phyloP scores from a whole-genome alignment of 345 rosid genomes.

The Barbarea vulgaris region DNA sequence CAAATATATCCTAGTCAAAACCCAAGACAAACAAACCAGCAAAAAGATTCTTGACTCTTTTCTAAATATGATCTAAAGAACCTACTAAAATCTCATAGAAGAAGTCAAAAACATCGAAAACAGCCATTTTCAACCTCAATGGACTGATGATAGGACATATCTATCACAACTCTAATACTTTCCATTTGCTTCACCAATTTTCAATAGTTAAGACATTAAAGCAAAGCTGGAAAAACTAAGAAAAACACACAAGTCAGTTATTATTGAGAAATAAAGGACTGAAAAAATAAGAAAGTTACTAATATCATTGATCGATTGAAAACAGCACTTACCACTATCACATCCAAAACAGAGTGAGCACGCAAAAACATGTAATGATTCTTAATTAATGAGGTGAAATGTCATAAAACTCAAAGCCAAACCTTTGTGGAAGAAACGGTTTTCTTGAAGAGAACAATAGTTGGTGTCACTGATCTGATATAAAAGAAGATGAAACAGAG shows the following conservation, averaged over 20 bases:
- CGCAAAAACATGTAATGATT: background rate
- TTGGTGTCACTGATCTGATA: slow-evolving; percentile 97
- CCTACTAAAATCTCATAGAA: background rate
- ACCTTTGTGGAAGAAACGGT: slow-evolving; percentile 70
- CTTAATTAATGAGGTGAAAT: background rate
- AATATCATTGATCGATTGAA: no score
- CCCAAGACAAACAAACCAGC: no score
- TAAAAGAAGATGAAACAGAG: no score
- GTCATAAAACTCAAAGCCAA: background rate
- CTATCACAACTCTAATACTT: background rate
- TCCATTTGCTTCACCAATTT: background rate
- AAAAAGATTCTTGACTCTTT: background rate
- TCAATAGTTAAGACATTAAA: background rate
- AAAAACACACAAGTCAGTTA: no score
- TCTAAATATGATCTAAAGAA: background rate
- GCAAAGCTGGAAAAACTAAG: no score
- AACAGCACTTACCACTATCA: no score
- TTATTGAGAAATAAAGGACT: no score
- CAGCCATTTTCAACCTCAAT: no score
- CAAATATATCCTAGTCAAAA: background rate
- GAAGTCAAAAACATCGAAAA: no score
- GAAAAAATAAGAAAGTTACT: no score
- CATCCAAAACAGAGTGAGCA: slow-evolving; percentile 33
- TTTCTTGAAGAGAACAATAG: slow-evolving; percentile 75
- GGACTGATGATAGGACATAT: no score